Percentiles rank a stretch among this genome's conserved stretches.
Evolutionary conservation across 148 eudicot genomes (phyloP).

Genomic region (Vaccinium vitisidaea): DNA sequence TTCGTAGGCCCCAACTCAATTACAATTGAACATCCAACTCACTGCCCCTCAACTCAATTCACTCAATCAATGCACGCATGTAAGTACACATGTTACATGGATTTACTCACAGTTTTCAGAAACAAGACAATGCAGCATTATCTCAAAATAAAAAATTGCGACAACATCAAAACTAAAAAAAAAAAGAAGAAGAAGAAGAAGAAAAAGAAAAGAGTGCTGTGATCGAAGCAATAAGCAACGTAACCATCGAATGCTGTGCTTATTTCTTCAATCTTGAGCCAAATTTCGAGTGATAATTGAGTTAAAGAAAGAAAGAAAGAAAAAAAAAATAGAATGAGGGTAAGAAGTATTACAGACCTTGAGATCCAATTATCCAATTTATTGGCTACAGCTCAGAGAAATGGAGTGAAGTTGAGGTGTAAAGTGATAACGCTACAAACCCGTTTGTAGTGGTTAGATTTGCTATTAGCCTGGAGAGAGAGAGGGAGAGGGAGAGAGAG

Average conservation of each 20-base stretch:
- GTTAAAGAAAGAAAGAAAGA: not conserved
- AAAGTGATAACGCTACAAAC: not conserved
- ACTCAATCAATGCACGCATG: not conserved
- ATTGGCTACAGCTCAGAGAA: not conserved
- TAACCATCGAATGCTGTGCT: no score
- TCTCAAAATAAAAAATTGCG: not conserved
- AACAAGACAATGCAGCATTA: not conserved
- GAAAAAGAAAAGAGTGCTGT: not conserved
- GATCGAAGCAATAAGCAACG: not conserved
- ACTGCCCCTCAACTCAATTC: not conserved
- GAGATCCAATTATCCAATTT: conserved; percentile 4
- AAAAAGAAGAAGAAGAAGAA: not conserved
- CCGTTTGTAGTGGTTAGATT: not conserved
- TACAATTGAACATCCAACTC: conserved; percentile 3
- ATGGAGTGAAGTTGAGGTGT: conserved; percentile 12
- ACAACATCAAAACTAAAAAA: not conserved
- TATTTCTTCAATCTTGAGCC: not conserved
- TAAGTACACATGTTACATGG: not conserved
- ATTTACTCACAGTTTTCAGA: not conserved
- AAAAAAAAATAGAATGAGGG: not conserved
- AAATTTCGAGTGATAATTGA: not conserved
- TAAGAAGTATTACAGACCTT: not conserved
- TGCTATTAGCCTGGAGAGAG: not conserved
- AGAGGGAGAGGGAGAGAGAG: conserved; percentile 3
- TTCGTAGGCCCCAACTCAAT: not conserved